A percentile compares a stretch with the other conserved stretches of the same genome.
phyloP scores from a whole-genome alignment of 2,329 filamentous ascomycete genomes.

The Corinectria fuckeliana region DNA sequence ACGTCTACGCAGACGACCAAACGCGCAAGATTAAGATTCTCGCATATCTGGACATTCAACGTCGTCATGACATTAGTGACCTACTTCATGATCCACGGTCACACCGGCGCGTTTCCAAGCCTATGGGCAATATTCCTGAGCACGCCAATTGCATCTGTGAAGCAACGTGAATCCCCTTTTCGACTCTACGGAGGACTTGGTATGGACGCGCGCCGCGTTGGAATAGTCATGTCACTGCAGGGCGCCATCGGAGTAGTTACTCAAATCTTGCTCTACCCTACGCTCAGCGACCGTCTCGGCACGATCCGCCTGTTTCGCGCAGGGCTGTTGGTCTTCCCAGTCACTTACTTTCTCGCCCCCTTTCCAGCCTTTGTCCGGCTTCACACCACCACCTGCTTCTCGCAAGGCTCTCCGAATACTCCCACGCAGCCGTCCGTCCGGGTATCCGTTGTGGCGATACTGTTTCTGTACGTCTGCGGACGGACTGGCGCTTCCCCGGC shows the following conservation, averaged over 20 bases:
- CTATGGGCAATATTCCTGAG: not conserved
- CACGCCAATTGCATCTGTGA: not conserved
- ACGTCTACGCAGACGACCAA: not conserved
- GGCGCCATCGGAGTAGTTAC: not conserved
- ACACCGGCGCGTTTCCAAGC: not conserved
- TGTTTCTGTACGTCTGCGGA: not conserved
- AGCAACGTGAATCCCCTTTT: not conserved
- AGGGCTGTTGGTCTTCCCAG: not conserved
- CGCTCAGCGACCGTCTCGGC: not conserved
- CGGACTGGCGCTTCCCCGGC: not conserved
- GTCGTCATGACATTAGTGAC: not conserved
- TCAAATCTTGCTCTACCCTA: not conserved
- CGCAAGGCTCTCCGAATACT: not conserved
- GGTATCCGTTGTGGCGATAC: not conserved
- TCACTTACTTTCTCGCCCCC: not conserved
- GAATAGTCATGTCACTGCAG: not conserved
- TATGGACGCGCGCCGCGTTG: not conserved
- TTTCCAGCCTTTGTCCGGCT: not conserved
- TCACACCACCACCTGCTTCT: not conserved
- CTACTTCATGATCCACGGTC: not conserved
- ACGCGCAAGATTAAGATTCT: not conserved
- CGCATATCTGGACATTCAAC: not conserved
- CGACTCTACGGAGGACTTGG: not conserved
- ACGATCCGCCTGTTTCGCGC: not conserved
- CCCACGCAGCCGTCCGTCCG: not conserved